A percentile compares a stretch with the other conserved stretches of the same genome.
Conservation (phyloP, 2,329 filamentous ascomycete genomes). For the Dryadomyces quercivorus region DNA sequence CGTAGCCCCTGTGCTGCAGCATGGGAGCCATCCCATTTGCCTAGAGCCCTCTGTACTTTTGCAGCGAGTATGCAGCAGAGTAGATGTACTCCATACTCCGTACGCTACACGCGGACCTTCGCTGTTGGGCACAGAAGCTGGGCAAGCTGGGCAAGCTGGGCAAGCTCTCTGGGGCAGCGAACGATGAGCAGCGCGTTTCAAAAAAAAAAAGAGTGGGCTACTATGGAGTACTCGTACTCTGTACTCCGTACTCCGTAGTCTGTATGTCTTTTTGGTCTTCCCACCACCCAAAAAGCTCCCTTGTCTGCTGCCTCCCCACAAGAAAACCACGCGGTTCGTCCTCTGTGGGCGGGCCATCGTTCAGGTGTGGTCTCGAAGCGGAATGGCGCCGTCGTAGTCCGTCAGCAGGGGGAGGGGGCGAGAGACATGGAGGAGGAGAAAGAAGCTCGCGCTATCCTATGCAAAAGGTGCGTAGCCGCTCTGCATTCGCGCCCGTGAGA, state of each 20-base stretch:
- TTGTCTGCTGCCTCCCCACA: not conserved
- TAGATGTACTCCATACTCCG: too few relatives aligned
- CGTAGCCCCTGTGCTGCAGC: not conserved
- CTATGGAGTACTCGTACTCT: not conserved
- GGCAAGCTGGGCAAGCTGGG: too few relatives aligned
- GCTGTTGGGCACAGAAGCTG: too few relatives aligned
- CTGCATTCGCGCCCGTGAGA: constrained; percentile 5
- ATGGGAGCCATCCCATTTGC: too few relatives aligned
- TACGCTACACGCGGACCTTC: too few relatives aligned
- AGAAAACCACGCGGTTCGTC: constrained; percentile 1
- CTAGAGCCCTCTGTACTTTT: not conserved
- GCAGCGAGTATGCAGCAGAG: too few relatives aligned
- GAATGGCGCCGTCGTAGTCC: not conserved
- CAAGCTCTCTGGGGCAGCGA: too few relatives aligned
- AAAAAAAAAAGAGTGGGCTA: too few relatives aligned
- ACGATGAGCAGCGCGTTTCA: too few relatives aligned
- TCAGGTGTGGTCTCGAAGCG: not conserved
- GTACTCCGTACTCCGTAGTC: too few relatives aligned
- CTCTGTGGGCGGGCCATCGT: not conserved
- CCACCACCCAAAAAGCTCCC: not conserved
- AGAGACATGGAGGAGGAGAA: constrained; percentile 1
- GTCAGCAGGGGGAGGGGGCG: not conserved
- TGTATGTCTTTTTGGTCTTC: not conserved
- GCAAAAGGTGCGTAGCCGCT: constrained; percentile 6
- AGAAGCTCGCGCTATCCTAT: constrained; percentile 3